Evolutionary conservation across 768 basidiomycete species (phyloP), one percentile per base, ranked within the genome.

Genomic region (Tricholomella constricta): DNA sequence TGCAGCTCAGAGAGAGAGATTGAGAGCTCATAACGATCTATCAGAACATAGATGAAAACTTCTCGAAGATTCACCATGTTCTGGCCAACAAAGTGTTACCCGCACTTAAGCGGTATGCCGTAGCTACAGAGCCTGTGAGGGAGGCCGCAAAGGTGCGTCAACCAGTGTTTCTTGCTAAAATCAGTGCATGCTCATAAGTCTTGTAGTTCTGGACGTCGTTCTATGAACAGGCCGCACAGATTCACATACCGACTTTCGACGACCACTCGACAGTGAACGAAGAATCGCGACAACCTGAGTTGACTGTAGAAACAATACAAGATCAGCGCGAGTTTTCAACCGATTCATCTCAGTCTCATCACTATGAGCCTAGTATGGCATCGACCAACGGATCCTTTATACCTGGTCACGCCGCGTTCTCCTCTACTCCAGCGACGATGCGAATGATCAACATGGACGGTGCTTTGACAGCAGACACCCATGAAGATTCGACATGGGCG

Each of bases 171-270:
- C 12, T n/a, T 22, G 23, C 15, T 27, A 15, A 15, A 22, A 19
- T 45, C n/a, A 15, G 6, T n/a, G 29, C 26, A 19, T 29, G 14
- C 36, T 49, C 27, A 54, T 3, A n/a, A 19, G 6, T 42, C n/a
- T 11, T 38, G 14, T 62, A 96, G 95, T 98, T 98, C 68, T 98
- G 96, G 95, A 88, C 87, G 4, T 88, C 91, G 0, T 98, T 99
- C 77, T 98, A 94, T 65, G 94, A 98, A 64, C 84, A 89, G 54
- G 93, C 94, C 8, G 95, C 96, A 3, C 87, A 92, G 61, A 88
- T 94, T 25, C 84, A 86, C 35, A 88, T 94, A 38, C 86, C 88
- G 4, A 84, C 83, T 1, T 84, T 78, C 29, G 91, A 85, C 12
- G 86, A 91, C 51, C 78, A 83, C 53, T 82, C 80, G n/a, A 79